These are phyloP conservation scores for Pythium utonaiense DNA, from an alignment of 352 stramenopile species.

Conservation along the genomic window DNA sequence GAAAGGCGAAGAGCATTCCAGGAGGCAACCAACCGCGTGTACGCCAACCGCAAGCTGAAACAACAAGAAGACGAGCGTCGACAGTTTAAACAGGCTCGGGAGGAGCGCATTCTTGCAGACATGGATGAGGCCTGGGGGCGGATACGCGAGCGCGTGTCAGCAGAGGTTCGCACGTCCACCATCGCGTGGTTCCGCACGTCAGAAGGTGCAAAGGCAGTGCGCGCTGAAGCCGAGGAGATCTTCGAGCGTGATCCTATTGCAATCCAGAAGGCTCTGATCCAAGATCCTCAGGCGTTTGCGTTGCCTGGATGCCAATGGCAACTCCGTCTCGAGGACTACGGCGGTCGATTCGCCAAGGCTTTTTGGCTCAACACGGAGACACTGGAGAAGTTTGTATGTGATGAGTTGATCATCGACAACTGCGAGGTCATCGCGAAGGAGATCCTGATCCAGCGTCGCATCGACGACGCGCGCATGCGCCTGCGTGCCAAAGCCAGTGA, in stretches of 20 bases:
- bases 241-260: conserved; percentile 52
- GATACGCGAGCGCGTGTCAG: conserved; percentile 38
- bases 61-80: conserved; percentile 52
- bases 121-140: conserved; percentile 41
- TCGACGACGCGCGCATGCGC: conserved; percentile 38
- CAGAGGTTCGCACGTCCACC: conserved; percentile 43
- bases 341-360: conserved; percentile 49
- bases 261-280: conserved; percentile 39
- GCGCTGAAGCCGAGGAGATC: conserved; percentile 39
- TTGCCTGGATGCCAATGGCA: conserved; percentile 54
- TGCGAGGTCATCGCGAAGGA: conserved; percentile 55
- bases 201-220: conserved; percentile 29
- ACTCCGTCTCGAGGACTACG: conserved; percentile 50
- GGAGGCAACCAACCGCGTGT: conserved; percentile 36
- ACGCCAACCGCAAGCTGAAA: conserved; percentile 43
- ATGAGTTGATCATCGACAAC: conserved; percentile 65
- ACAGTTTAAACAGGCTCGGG: conserved; percentile 33
- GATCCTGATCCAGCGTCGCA: conserved; percentile 45
- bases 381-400: conserved; percentile 64
- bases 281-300: conserved; percentile 28
- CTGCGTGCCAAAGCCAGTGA: conserved; percentile 26
- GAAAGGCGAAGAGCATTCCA: conserved; percentile 38
- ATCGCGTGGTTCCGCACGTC: conserved; percentile 39
- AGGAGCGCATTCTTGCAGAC: conserved; percentile 17
- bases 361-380: conserved; percentile 66